Base-by-base conservation (phyloP, 2,329 filamentous ascomycete species). In the Ampelomyces quisqualis region DNA sequence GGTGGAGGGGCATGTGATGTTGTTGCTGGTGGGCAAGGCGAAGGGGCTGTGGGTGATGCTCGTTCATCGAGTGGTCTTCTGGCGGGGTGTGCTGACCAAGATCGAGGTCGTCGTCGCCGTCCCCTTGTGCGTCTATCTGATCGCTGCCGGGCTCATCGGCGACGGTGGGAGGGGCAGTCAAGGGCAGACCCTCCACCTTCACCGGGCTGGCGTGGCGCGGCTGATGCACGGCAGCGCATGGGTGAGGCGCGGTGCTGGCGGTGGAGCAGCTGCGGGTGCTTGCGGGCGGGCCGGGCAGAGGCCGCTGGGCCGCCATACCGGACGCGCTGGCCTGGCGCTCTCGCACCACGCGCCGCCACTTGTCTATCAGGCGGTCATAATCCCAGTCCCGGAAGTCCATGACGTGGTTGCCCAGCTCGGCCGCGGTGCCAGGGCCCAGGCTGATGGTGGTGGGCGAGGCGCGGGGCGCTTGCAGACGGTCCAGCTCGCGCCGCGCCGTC, bases 341-440 rank as follows among this genome's bases (percentile, higher is more conserved):
- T 2, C 67, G 57, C 6, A 70, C 60, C 17, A 65, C 57, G 10
- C 42, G 47, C 37, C 60, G 64, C 64, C 68, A 71, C 51, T 70
- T 70, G 21, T 70, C 68, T 24, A 70, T 60, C 22, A 71, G 46
- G 32, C 61, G 63, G 38, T 70, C 67, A 43, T 68, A 70, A 49
- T 70, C 66, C 67, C 66, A 71, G 35, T 68, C 66, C 36, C 64
- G 58, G 27, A 62, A 60, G 40, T 70, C 67, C 52, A 67, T 58
- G 37, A 61, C 57, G 24, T 64, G 59, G 40, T 61, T 67, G 9
- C 57, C 53, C 18, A 70, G 56, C 57, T 73, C 70, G 35, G 61
- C 65, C 35, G 70, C 57, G 6, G 68, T 64, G 11, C 70, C 61
- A 1, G 55, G 40, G 11, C 68, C 53, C 4, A 73, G 49, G 8